Evolutionary conservation across 108 stramenopile genomes (phyloP).

Genomic region (Fragilaria crotonensis): DNA sequence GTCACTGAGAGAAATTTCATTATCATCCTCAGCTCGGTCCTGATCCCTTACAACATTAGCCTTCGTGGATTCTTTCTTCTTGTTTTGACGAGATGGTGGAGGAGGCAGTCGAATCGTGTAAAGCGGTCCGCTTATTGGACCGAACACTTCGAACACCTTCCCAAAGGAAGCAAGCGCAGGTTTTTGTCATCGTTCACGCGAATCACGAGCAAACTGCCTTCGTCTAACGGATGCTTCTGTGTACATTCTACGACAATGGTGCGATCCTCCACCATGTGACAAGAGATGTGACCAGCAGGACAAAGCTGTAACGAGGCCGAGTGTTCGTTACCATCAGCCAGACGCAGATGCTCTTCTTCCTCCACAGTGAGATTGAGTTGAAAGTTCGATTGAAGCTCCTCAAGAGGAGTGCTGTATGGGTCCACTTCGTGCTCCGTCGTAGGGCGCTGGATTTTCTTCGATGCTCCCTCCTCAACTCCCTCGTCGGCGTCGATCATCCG

Average conservation of each 20-base stretch:
- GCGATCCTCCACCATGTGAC: conserved; percentile 51
- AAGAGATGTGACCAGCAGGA: conserved; percentile 53
- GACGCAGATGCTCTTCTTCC: not conserved
- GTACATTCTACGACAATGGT: conserved; percentile 66
- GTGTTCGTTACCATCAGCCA: conserved; percentile 4
- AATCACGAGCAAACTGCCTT: conserved; percentile 60
- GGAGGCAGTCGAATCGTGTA: conserved; percentile 64
- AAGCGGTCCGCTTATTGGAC: conserved; percentile 72
- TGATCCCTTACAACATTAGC: too few relatives aligned
- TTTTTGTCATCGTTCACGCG: not conserved
- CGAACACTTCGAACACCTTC: conserved; percentile 79
- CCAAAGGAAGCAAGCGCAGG: conserved; percentile 38
- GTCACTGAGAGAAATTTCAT: not conserved
- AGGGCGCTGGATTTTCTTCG: conserved; percentile 7
- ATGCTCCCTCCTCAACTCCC: conserved; percentile 8
- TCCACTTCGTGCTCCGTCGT: conserved; percentile 74
- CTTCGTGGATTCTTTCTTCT: conserved; percentile 9
- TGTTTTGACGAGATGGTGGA: conserved; percentile 8
- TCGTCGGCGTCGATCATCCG: conserved; percentile 6
- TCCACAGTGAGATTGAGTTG: conserved; percentile 24
- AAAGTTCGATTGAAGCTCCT: conserved; percentile 45
- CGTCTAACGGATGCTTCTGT: conserved; percentile 32
- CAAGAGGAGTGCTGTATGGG: conserved; percentile 46
- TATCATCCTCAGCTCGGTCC: not conserved
- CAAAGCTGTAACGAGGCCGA: conserved; percentile 15